These are phyloP conservation scores for Lumnitzera littorea DNA, from an alignment of 345 rosid genomes.

Conservation along the genomic window DNA sequence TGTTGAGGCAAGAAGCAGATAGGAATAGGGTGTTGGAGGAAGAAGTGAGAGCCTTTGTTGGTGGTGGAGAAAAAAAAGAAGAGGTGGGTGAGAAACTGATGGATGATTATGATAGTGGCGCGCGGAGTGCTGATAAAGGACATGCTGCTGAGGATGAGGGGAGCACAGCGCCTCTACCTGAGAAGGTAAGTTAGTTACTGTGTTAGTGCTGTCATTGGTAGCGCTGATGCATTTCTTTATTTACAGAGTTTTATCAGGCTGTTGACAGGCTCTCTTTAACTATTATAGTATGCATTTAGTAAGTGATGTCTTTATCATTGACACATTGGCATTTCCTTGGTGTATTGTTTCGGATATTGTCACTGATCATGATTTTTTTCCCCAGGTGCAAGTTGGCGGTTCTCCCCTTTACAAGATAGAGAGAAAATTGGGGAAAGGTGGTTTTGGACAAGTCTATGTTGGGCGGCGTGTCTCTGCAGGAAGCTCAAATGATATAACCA, in stretches of 20 bases:
- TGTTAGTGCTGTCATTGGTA: not conserved
- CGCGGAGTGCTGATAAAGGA: conserved; percentile 21
- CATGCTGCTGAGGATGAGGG: conserved; percentile 36
- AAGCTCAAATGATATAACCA: conserved; percentile 17
- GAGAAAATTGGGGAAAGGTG: conserved; percentile 65
- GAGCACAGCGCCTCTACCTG: conserved; percentile 32
- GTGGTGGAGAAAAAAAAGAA: conserved; percentile 10
- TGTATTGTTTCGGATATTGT: not conserved
- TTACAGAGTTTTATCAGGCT: no score
- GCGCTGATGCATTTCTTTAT: not conserved
- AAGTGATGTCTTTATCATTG: no score
- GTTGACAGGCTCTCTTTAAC: no score
- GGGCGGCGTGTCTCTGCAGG: conserved; percentile 46
- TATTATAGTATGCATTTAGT: no score
- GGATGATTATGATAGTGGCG: conserved; percentile 21
- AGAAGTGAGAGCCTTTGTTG: conserved; percentile 6
- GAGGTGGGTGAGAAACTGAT: conserved; percentile 26
- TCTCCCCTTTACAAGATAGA: conserved; percentile 51
- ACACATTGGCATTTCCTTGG: no score
- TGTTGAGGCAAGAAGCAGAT: conserved; percentile 5
- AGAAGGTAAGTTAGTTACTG: conserved; percentile 18
- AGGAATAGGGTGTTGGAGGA: conserved; percentile 10
- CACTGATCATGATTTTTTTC: not conserved
- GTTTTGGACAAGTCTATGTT: conserved; percentile 73
- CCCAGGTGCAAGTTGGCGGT: conserved; percentile 51